Base-by-base conservation (phyloP, 164 flowering plant species). In the Nymphaea colorata region DNA sequence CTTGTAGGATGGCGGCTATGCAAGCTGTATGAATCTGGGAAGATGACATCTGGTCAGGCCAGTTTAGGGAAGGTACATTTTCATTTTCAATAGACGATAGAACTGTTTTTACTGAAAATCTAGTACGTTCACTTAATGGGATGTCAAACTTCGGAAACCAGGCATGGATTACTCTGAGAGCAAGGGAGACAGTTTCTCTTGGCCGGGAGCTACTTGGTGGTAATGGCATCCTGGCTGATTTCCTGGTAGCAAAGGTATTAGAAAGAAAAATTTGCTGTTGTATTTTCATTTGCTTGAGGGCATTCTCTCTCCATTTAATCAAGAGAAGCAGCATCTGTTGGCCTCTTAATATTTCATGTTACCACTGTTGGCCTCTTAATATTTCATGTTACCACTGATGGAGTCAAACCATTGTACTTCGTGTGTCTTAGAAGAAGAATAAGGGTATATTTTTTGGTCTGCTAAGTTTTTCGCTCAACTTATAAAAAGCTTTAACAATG, bases 1-100 rank as follows among this genome's bases (percentile, higher is more conserved):
- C 92, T 94, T 42, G 72, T 94, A 64, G 99, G 99, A 61, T 94
- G 98, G 99, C 96, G 96, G 64, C 82, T 94, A 4, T 94, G 99
- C 82, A 91, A 94, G 72, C 75, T 94, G 68, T 94, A 90, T 68
- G 98, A 94, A 72, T 72, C 76, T 61, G 96, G 89, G 68, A 83
- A 80, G 79, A 90, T 94, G 99, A 94, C 98, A 64, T 76, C 89
- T 59, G 98, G 98, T 66, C 99, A 86, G 44, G 99, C 96, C 68
- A 89, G 99, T 80, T 72, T 94, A 84, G 99, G 83, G 59, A 94
- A 94, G 96, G 99, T 94, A 79, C 10, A 43, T 51, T 1, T 42
- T 41, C 11, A 43, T 12, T 47, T 44, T 44, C 11, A 3, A 12
- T 47, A 47, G 55, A 47, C 2, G 12, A 47, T 47, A 3, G 12